Conservation (phyloP, 2,329 filamentous ascomycete genomes). For the Aspergillus fischeri region DNA sequence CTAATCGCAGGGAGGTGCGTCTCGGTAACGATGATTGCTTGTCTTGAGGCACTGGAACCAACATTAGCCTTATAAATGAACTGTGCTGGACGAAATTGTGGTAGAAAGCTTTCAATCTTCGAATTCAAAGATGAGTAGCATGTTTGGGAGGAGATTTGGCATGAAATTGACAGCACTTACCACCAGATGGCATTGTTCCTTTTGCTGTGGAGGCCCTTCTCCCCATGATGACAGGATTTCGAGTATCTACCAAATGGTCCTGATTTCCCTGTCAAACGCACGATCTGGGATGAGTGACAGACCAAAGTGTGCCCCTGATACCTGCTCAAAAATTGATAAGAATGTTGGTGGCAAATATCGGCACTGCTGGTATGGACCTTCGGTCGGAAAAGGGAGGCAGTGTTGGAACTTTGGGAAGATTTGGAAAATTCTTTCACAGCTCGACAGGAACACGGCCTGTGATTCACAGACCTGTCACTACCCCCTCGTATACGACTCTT, state of each 20-base stretch:
- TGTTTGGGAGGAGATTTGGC: neutral
- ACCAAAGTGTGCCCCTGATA: neutral
- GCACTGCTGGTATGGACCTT: neutral
- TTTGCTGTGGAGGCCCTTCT: slow-evolving; percentile 7
- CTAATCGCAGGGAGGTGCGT: slow-evolving; percentile 22
- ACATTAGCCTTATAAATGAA: neutral
- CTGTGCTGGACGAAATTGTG: neutral
- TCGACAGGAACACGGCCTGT: neutral
- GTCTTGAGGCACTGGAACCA: neutral
- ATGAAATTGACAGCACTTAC: neutral
- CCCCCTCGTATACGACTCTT: neutral
- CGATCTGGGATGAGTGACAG: neutral
- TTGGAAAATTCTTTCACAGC: slow-evolving; percentile 8
- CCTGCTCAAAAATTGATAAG: neutral
- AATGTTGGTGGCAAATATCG: slow-evolving; percentile 1
- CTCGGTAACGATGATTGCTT: slow-evolving; percentile 7
- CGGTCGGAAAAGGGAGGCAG: neutral
- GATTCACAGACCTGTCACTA: neutral
- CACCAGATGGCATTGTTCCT: neutral
- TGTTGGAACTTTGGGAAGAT: neutral
- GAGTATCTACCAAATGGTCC: neutral
- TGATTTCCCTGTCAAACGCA: neutral
- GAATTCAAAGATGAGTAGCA: neutral
- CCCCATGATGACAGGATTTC: slow-evolving; percentile 4
- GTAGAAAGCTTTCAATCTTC: neutral